These are phyloP conservation scores for Colletotrichum chrysophilum DNA, from an alignment of 2,329 filamentous ascomycete species.

Conservation along the genomic window DNA sequence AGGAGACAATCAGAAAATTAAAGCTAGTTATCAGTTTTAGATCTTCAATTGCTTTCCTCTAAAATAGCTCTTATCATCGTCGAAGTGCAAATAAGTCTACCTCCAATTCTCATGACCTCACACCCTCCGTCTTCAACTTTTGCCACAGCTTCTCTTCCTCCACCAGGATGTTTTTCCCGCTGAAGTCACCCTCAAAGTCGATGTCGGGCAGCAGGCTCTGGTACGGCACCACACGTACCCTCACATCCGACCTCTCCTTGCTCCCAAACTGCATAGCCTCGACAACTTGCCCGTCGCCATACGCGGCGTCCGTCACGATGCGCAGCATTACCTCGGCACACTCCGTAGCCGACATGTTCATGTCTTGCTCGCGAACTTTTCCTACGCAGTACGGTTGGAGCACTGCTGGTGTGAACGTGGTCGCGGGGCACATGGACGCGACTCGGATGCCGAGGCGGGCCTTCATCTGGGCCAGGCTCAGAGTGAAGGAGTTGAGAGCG, in stretches of 20 bases:
- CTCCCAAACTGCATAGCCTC: constrained; percentile 21
- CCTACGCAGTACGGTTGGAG: neutral
- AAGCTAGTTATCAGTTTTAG: too few relatives aligned
- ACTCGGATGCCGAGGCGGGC: constrained; percentile 20
- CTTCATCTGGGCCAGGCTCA: constrained; percentile 19
- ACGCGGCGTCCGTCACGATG: constrained; percentile 8
- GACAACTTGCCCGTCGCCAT: constrained; percentile 23
- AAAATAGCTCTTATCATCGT: too few relatives aligned
- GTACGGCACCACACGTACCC: constrained; percentile 14
- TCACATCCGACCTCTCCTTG: constrained; percentile 3
- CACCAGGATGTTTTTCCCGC: neutral
- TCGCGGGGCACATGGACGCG: constrained; percentile 22
- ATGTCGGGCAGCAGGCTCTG: neutral
- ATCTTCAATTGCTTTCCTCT: too few relatives aligned
- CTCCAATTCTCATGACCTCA: neutral
- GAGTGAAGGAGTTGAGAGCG: constrained; percentile 23
- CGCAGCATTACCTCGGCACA: constrained; percentile 15
- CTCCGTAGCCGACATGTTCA: neutral
- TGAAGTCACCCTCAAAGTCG: neutral
- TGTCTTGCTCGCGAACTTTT: constrained; percentile 5
- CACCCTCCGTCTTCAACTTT: neutral
- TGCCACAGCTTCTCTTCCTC: neutral
- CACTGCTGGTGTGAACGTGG: constrained; percentile 2
- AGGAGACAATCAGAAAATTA: too few relatives aligned
- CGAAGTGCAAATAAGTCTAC: neutral